Conservation (phyloP, 139 green algal species). For the Coelastrella sp. region DNA sequence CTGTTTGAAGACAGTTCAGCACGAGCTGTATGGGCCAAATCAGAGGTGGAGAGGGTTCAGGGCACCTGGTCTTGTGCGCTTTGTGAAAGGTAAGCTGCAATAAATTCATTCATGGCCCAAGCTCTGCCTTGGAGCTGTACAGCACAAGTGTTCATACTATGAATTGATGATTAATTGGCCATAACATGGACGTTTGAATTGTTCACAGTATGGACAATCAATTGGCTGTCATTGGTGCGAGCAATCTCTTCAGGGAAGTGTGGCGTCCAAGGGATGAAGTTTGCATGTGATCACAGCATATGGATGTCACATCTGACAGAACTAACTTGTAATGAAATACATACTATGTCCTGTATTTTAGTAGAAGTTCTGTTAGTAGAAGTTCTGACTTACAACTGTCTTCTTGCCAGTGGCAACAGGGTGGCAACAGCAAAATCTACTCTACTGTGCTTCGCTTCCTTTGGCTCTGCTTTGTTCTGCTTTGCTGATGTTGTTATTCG, state of each 20-base stretch:
- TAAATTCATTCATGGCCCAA: too few relatives aligned
- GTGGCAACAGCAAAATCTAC: neutral
- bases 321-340: too few relatives aligned
- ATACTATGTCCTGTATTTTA: neutral
- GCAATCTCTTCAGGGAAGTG: too few relatives aligned
- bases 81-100: conserved; percentile 51
- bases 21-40: conserved; percentile 59
- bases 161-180: too few relatives aligned
- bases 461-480: neutral
- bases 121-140: too few relatives aligned
- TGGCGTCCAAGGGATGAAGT: too few relatives aligned
- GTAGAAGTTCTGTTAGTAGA: neutral
- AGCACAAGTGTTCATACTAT: too few relatives aligned
- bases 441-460: neutral
- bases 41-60: conserved; percentile 63
- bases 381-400: neutral
- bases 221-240: neutral
- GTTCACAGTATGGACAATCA: too few relatives aligned
- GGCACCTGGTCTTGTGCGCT: conserved; percentile 67
- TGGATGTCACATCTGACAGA: too few relatives aligned
- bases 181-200: too few relatives aligned
- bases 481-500: neutral
- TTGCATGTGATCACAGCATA: too few relatives aligned
- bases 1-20: conserved; percentile 59
- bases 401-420: neutral